Evolutionary conservation across 2,329 filamentous ascomycete species (phyloP), one percentile per base, ranked within the genome.

Genomic region (Alternaria ventricosa): DNA sequence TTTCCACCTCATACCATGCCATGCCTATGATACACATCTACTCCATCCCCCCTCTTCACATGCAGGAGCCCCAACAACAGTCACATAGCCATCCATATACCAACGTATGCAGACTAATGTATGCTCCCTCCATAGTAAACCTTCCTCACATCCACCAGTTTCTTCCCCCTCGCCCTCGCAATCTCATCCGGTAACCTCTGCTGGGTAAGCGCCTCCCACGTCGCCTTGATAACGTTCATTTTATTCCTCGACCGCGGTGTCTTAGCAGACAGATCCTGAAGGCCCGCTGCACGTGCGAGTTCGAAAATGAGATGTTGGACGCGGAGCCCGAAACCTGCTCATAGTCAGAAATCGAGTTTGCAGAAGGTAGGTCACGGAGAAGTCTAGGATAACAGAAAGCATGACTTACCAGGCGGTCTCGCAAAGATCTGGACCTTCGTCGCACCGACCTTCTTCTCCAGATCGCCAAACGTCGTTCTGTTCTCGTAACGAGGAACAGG

Each of bases 221-320:
- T 88, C 13, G 96, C 96, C 84, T 97, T 97, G 82, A 97, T 92
- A 18, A 94, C 93, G 85, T 99, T 99, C 94, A 98, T 97, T 71
- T 94, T 93, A 85, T 97, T 98, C 75, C 94, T 89, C 66, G 93
- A 93, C 49, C 95, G 91, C 41, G 90, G 90, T 66, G 97, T 94
- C 70, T 88, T 87, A 53, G 93, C 94, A 15, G 94, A 88, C 33
- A 99, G 87, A 79, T 99, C 96, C 68, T 90, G 86, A 75, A 99
- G 93, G 69, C 96, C 96, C 44, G 89, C 92, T 53, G 90, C 90
- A 68, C 93, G 91, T 77, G 92, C 94, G 85, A 99, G 94, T 81
- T 99, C 95, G 82, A 94, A 98, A 80, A 99, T 95, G 69, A 94
- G 88, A 78, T 92, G 89, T 73, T 97, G 93, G 78, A 92, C 93